phyloP scores from a whole-genome alignment of 176 grass and related monocot genomes.

The Oryza coarctata region DNA sequence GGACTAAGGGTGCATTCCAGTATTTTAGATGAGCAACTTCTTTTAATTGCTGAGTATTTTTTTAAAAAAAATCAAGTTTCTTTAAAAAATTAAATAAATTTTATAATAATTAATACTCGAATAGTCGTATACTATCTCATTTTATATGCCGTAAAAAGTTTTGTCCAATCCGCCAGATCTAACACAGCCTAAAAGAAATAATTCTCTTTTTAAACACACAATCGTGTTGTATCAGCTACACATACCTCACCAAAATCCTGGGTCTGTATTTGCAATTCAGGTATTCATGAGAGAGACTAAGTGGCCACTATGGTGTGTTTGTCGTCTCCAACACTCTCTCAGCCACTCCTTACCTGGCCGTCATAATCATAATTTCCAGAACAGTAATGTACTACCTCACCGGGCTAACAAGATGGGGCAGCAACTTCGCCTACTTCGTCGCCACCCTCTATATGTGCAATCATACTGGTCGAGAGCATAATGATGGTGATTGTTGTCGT shows the following conservation, averaged over 20 bases:
- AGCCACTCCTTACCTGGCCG: slow-evolving; percentile 31
- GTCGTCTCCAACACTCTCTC: slow-evolving; percentile 49
- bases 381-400: slow-evolving; percentile 41
- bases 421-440: slow-evolving; percentile 32
- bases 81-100: too few species aligned
- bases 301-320: slow-evolving; percentile 53
- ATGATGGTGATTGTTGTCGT: slow-evolving; percentile 45
- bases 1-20: too few species aligned
- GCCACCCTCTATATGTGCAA: slow-evolving; percentile 19
- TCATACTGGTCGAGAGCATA: slow-evolving; percentile 27
- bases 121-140: too few species aligned
- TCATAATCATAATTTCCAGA: slow-evolving; percentile 7
- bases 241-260: too few species aligned
- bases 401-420: not conserved
- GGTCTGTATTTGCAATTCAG: not conserved
- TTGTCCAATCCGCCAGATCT: too few species aligned
- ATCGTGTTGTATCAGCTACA: too few species aligned
- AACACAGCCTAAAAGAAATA: not conserved
- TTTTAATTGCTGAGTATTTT: too few species aligned
- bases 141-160: too few species aligned
- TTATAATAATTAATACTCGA: too few species aligned
- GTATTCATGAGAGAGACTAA: slow-evolving; percentile 52
- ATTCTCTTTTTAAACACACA: not conserved
- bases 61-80: too few species aligned
- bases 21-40: too few species aligned